phyloP scores from a whole-genome alignment of 495 filamentous ascomycete genomes.

The Tuber indicum region DNA sequence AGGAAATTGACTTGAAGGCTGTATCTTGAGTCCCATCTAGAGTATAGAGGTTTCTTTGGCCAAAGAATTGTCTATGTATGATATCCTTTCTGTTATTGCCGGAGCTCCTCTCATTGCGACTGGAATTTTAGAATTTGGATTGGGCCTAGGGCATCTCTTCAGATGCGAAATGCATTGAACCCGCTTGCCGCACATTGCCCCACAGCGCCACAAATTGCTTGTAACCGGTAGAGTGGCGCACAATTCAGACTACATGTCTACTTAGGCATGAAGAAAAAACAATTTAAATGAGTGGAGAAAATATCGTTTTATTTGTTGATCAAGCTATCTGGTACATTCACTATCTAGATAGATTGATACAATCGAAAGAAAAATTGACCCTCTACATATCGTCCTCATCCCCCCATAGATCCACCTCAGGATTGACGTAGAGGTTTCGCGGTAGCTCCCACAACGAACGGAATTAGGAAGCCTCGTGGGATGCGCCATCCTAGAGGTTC shows the following conservation, averaged over 20 bases:
- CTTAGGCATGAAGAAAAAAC: background rate
- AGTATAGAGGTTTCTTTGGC: too few species aligned
- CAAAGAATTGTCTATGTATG: too few species aligned
- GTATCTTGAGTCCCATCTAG: too few species aligned
- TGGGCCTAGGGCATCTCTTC: background rate
- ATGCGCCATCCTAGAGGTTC: background rate
- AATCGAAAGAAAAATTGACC: background rate
- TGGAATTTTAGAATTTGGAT: background rate
- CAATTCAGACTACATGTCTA: background rate
- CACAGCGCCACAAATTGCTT: background rate
- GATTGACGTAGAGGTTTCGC: background rate
- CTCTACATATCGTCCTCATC: background rate
- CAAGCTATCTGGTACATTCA: background rate
- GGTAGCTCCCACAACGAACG: too few species aligned
- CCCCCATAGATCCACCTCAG: background rate
- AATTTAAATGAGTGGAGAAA: background rate
- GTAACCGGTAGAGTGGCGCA: background rate
- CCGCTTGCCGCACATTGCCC: background rate
- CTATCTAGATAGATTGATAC: background rate
- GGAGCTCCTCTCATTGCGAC: background rate
- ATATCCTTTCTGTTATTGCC: too few species aligned
- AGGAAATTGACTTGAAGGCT: too few species aligned
- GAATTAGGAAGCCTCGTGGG: background rate
- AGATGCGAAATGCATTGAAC: background rate
- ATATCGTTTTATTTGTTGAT: background rate